phyloP scores from a whole-genome alignment of 345 rosid species.

The Syzygium oleosum region DNA sequence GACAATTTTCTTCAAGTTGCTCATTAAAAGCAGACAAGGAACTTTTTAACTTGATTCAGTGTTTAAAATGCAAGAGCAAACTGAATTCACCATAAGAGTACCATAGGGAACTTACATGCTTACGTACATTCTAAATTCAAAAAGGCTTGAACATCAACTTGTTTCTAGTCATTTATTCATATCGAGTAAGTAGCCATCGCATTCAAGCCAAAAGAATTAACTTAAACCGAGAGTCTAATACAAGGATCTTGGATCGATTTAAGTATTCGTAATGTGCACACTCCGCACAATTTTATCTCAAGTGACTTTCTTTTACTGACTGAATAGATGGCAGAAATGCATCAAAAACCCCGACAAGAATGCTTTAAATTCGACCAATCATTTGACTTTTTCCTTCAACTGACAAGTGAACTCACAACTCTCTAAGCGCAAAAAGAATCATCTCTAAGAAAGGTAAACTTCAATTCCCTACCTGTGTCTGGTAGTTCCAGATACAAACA shows the following conservation, averaged over 20 bases:
- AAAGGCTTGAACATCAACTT: background rate
- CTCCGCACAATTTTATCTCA: background rate
- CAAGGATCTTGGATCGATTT: background rate
- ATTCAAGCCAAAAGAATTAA: background rate
- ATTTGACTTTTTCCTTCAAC: background rate
- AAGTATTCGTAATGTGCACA: background rate
- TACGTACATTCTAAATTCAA: background rate
- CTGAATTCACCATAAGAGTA: background rate
- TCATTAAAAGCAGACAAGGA: background rate
- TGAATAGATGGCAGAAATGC: background rate
- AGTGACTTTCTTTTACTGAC: background rate
- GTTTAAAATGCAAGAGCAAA: background rate
- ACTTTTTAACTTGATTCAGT: background rate
- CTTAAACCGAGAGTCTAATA: background rate
- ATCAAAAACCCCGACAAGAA: background rate
- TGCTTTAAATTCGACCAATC: background rate
- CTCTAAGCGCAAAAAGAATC: background rate
- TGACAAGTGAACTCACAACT: background rate
- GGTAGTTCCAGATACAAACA: slow-evolving; percentile 27
- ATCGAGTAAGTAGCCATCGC: background rate
- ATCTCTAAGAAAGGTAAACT: background rate
- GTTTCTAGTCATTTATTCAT: background rate
- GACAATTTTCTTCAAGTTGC: background rate
- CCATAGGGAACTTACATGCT: background rate
- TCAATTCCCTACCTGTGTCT: slow-evolving; percentile 15